Evolutionary conservation across 768 basidiomycete species (phyloP).

Genomic region (Phanerochaete sordida): DNA sequence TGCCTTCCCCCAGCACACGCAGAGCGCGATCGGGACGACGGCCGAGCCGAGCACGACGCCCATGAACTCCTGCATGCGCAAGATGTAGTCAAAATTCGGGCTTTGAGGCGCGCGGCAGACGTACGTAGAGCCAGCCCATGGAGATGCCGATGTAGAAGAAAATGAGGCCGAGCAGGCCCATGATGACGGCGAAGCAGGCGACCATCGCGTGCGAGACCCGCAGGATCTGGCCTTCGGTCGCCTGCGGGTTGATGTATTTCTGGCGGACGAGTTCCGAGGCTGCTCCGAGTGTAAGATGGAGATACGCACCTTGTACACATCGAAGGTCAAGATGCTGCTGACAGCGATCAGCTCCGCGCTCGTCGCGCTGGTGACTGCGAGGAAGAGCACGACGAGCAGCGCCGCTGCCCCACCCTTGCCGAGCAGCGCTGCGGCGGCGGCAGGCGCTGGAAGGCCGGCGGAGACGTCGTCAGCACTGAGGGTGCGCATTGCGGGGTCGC

Average conservation of each 20-base stretch:
- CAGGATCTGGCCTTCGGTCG: constrained; percentile 72
- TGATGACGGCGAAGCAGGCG: constrained; percentile 65
- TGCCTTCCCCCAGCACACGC: constrained; percentile 80
- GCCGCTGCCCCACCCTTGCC: constrained; percentile 78
- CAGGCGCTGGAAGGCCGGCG: constrained; percentile 84
- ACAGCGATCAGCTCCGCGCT: constrained; percentile 92
- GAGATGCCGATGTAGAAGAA: constrained; percentile 91
- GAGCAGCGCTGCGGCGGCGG: constrained; percentile 78
- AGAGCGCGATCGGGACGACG: constrained; percentile 84
- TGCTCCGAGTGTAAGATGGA: neutral
- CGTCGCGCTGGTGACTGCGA: constrained; percentile 83
- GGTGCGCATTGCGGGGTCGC: constrained; percentile 49
- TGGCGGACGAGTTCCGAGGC: constrained; percentile 17
- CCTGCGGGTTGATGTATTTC: constrained; percentile 79
- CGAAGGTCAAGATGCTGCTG: constrained; percentile 79
- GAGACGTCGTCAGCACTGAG: constrained; percentile 66
- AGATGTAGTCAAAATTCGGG: neutral
- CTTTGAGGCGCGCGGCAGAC: constrained; percentile 23
- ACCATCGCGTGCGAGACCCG: constrained; percentile 68
- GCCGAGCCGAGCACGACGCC: constrained; percentile 82
- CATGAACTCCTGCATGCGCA: constrained; percentile 66
- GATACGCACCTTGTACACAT: constrained; percentile 66
- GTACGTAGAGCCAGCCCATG: constrained; percentile 90
- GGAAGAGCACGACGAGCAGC: constrained; percentile 76
- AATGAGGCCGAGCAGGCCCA: constrained; percentile 79